Evolutionary conservation across 306 rosid genomes (phyloP), one percentile per base, ranked within the genome.

Genomic region (Quercus agrifolia): DNA sequence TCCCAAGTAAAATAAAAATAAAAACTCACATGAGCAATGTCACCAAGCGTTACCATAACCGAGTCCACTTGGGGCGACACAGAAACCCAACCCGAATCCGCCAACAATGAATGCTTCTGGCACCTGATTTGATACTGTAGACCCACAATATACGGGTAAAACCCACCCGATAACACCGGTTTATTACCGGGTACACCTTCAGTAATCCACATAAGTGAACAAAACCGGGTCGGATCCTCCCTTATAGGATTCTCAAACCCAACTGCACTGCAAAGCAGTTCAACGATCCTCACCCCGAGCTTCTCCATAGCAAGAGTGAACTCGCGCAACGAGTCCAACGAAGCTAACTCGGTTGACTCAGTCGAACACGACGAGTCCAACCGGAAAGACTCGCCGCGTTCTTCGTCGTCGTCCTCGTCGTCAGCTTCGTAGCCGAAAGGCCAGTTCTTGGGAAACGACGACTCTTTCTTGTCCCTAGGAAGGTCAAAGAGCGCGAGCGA

Each of bases 51-150:
- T 4, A 94, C 92, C 85, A 89, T 46, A 68, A 94, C 79, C 0
- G 97, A 81, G 56, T 92, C 98, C 78, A 87, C 90, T 74, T 71
- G 86, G 49, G 96, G 92, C 74, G 76, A 77, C 55, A 88, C 92
- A 1, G 94, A 68, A 74, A 91, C 91, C 97, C 93, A 85, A 66
- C 93, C 97, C 33, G 97, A 92, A 81, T 94, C 97, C 77, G 94
- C 87, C 64, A 88, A 66, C 84, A 92, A 8, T 25, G 86, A 88
- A 23, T 77, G 77, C 74, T 82, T 92, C 82, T 84, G 90, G n/a
- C 78, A 56, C 78, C 91, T 83, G n/a, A 86, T 86, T 80, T 89
- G 97, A 73, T 89, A 92, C 77, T 92, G 94, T 78, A 94, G 61
- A 56, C 96, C 92, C 5, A 94, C 80, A 17, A 88, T 31, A 35